Base-by-base conservation (phyloP, 202 grass and related monocot species). In the Panicum virgatum region DNA sequence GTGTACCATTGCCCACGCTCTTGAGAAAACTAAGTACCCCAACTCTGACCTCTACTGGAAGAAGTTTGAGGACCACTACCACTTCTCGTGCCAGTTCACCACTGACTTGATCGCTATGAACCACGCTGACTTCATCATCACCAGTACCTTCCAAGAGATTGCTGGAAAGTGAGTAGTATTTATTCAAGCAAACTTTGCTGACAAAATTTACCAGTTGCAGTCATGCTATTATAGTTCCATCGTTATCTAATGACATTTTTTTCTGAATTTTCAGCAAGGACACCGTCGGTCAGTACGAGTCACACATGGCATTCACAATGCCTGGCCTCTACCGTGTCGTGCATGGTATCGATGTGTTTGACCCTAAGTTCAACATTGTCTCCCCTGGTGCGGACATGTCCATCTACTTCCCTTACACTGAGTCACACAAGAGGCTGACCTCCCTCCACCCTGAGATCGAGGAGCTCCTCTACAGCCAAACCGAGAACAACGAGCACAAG, bases 1-100 rank as follows among this genome's bases (percentile, higher is more conserved):
- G 96, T 98, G 96, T 57, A 98, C 96, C 45, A 98, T 98, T 90
- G 96, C 96, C 19, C 96, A 98, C 64, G 96, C 96, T 0, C 90
- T 98, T 59, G 96, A 98, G 96, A 98, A 98, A 86, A 98, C 96
- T 12, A 96, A 96, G 87, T 98, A 98, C 86, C 96, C 92, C 2
- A 98, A 95, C 80, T 98, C 96, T 15, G 96, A 98, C 69, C 85
- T 96, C 39, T 96, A 98, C 73, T 98, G 96, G 96, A 98, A 96
- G 90, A 96, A 98, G 72, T 92, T 98, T 59, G 96, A 98, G 89
- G 88, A 98, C 25, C 96, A 98, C 81, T 98, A 98, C 77, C 96
- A 98, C 69, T 98, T 98, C 89, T 98, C 96, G 8, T 98, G 96
- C 88, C 96, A 98, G 73, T 98, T 98, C 85, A 98, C 96, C 9